phyloP scores from a whole-genome alignment of 2,329 filamentous ascomycete species.

The Macrophomina pseudophaseolina region DNA sequence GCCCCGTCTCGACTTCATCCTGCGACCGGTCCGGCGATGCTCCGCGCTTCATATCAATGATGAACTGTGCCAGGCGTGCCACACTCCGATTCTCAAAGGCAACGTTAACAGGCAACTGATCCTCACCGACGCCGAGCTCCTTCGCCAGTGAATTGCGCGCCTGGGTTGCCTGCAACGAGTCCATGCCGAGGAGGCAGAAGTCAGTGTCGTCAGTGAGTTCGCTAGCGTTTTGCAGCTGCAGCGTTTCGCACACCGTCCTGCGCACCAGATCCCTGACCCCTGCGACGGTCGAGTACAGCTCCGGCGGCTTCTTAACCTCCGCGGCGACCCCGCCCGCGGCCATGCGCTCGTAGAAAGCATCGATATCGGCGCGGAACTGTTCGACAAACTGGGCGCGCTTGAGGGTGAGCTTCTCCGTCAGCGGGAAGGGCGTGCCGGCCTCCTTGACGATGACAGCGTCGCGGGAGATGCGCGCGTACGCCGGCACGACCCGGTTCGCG shows the following conservation, averaged over 20 bases:
- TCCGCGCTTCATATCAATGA: conserved; percentile 48
- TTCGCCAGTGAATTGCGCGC: conserved; percentile 60
- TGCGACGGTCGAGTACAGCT: conserved; percentile 28
- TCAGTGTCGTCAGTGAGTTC: conserved; percentile 60
- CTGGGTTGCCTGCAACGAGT: conserved; percentile 64
- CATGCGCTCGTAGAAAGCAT: conserved; percentile 44
- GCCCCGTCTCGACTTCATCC: conserved; percentile 48
- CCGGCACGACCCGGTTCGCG: conserved; percentile 1
- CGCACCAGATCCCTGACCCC: conserved; percentile 34
- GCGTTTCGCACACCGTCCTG: not conserved
- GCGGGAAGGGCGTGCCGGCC: conserved; percentile 22
- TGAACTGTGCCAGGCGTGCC: conserved; percentile 48
- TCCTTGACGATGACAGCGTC: conserved; percentile 25
- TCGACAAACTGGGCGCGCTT: conserved; percentile 45
- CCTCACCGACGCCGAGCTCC: conserved; percentile 53
- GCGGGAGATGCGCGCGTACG: conserved; percentile 27
- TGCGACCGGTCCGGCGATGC: conserved; percentile 38
- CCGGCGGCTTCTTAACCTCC: conserved; percentile 21
- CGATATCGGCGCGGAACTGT: conserved; percentile 53
- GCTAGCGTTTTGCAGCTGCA: conserved; percentile 52
- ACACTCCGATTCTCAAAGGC: conserved; percentile 62
- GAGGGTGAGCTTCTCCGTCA: conserved; percentile 34
- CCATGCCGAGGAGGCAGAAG: conserved; percentile 64
- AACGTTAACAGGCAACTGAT: conserved; percentile 57
- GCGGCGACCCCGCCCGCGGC: conserved; percentile 24